Base-by-base conservation (phyloP, 2,329 filamentous ascomycete genomes). In the Penicillium sp. region DNA sequence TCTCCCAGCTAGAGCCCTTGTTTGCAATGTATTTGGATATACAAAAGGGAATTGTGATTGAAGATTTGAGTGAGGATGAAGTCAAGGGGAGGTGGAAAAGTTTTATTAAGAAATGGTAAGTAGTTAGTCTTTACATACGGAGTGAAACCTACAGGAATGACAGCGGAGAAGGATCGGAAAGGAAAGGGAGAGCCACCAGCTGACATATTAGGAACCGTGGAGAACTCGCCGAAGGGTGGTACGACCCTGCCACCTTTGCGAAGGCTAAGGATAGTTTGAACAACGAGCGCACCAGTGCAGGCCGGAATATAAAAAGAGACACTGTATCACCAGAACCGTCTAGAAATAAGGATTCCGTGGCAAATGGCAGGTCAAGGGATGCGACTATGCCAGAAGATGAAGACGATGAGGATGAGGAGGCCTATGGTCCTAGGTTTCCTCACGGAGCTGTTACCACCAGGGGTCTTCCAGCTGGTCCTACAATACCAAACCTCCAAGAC, bases 161-260 rank as follows among this genome's bases (percentile, higher is more conserved):
- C 20, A 20, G 9, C 16, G 14, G 14, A 28, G 3, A 47, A 28
- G 23, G 23, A 28, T 30, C 6, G 45, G 20, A 12, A 46, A 46
- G 14, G 42, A 21, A 4, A 46, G 12, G 16, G 14, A 23, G 1
- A 11, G 52, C 49, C 33, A 42, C 47, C 65, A 62, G 63, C 79
- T 85, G 71, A 84, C 76, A 71, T 72, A 63, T 64, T 64, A 88
- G 85, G 85, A 99, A 99, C 76, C 83, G 85, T 65, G 88, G 86
- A 68, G 90, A 93, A 74, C 79, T 97, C 61, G 88, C 89, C 4
- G 88, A 93, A 71, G 90, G 90, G 47, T 99, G 93, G 93, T 99
- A 97, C 73, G 90, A 95, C 67, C 89, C 91, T 7, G 82, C 82
- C 57, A 89, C 85, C 61, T 84, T 90, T 60, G 71, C 79, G 61